These are phyloP conservation scores for Epichloe sibirici DNA, from an alignment of 2,329 filamentous ascomycete species.

Conservation along the genomic window DNA sequence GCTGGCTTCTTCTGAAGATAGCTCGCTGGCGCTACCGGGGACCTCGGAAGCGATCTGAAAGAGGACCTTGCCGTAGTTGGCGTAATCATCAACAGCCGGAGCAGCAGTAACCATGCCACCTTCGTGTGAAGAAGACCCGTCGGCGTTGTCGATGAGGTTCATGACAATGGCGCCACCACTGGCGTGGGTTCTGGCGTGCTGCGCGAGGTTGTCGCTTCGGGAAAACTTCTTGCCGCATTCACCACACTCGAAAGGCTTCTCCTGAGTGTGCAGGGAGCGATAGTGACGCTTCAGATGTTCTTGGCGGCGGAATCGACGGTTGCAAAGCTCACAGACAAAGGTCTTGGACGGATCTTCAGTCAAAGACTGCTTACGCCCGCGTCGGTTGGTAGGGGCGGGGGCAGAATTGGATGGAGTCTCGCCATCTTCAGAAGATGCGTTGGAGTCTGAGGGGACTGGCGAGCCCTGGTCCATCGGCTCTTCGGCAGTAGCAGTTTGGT, in stretches of 20 bases:
- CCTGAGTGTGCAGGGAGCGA: conserved; percentile 92
- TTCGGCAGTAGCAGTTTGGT: conserved; percentile 24
- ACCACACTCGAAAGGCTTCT: conserved; percentile 95
- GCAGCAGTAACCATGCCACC: conserved; percentile 28
- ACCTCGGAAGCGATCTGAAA: conserved; percentile 70
- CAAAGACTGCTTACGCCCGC: conserved; percentile 94
- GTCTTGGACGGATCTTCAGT: conserved; percentile 98
- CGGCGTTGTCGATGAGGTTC: conserved; percentile 67
- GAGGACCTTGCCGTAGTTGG: conserved; percentile 60
- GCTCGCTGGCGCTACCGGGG: conserved; percentile 51
- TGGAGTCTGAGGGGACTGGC: conserved; percentile 26
- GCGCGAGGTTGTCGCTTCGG: conserved; percentile 89
- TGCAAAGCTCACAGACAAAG: conserved; percentile 93
- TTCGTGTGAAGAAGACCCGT: conserved; percentile 32
- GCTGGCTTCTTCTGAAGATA: conserved; percentile 40
- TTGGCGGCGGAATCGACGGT: conserved; percentile 91
- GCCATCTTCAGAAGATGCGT: conserved; percentile 26
- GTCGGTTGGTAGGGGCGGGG: conserved; percentile 63
- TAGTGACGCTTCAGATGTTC: conserved; percentile 98
- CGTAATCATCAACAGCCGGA: conserved; percentile 47
- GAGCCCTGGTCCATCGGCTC: conserved; percentile 22
- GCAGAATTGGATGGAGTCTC: conserved; percentile 30
- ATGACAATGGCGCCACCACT: conserved; percentile 73
- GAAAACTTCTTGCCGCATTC: conserved; percentile 99
- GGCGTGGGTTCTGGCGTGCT: conserved; percentile 90